phyloP scores from a whole-genome alignment of 2,329 filamentous ascomycete species.

The Hypoxylon sp. region DNA sequence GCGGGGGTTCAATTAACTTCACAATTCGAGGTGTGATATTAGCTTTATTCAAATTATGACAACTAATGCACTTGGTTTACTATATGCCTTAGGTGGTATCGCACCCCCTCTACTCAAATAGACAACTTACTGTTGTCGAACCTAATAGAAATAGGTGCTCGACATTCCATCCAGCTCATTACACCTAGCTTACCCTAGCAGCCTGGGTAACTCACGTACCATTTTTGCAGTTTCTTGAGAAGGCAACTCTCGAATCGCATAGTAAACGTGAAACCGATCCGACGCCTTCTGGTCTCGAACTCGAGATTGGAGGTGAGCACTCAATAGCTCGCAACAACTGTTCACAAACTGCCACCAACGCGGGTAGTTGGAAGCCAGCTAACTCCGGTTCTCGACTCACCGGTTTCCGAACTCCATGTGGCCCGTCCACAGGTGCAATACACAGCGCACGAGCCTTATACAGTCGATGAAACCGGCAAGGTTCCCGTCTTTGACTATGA shows the following conservation, averaged over 20 bases:
- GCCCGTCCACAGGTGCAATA: too few relatives aligned
- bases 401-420: too few relatives aligned
- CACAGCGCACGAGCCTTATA: too few relatives aligned
- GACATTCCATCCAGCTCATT: background rate
- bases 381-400: too few relatives aligned
- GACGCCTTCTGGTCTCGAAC: slow-evolving; percentile 17
- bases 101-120: background rate
- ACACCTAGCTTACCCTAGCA: background rate
- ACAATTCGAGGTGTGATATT: background rate
- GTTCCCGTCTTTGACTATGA: slow-evolving; percentile 39
- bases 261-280: slow-evolving; percentile 34
- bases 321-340: slow-evolving; percentile 12
- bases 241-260: slow-evolving; percentile 18
- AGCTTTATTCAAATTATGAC: background rate
- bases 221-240: background rate
- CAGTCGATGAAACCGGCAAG: slow-evolving; percentile 34
- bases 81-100: background rate
- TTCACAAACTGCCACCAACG: slow-evolving; percentile 41
- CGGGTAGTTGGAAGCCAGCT: slow-evolving; percentile 32
- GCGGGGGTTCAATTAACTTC: slow-evolving; percentile 1
- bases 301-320: slow-evolving; percentile 12
- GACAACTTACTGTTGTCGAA: background rate
- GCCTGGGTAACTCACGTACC: background rate
- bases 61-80: background rate
- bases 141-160: background rate